Base-by-base conservation (phyloP, 2,329 filamentous ascomycete genomes). In the Talaromyces sp. region DNA sequence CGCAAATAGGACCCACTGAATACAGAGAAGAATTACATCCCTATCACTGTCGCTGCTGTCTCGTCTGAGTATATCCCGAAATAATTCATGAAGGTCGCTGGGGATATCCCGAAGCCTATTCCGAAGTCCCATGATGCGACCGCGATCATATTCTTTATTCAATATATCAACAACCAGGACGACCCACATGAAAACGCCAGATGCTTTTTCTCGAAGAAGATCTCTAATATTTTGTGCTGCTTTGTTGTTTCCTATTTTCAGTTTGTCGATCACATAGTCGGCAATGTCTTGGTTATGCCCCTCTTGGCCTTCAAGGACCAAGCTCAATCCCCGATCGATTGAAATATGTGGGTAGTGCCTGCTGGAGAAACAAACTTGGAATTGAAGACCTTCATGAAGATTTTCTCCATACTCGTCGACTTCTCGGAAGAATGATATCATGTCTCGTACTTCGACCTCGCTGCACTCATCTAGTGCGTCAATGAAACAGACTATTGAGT, bases 381-480 rank as follows among this genome's bases (percentile, higher is more conserved):
- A 70, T 2, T 19, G 41, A 8, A 67, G 49, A 11, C 45, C 35
- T 7, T 45, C 52, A 15, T 66, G 31, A 9, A 69, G 67, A 47
- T 60, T 3, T 41, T 74, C 45, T 7, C 68, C 69, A 10, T n/a
- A 9, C 8, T 50, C 47, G 25, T n/a, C 9, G 2, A 82, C 63
- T 0, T 73, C 57, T 63, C 80, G 72, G 56, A 82, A 75, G 57
- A 71, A 77, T 0, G 67, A 61, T 1, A 81, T 65, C 75, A 82
- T 78, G 2, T 78, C 73, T 39, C 71, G 69, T 6, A 79, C 69
- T 43, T 81, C 65, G 13, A 73, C 63, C 64, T 80, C 77, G 4
- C 78, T 68, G 68, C 80, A 82, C 68, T 83, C 81, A 66, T 83
- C 80, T 6, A 83, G 75, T 4, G 81, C 81, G 69, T 83, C 81